Evolutionary conservation across 2,329 filamentous ascomycete species (phyloP), one percentile per base, ranked within the genome.

Genomic region (Aspergillus ibericus): DNA sequence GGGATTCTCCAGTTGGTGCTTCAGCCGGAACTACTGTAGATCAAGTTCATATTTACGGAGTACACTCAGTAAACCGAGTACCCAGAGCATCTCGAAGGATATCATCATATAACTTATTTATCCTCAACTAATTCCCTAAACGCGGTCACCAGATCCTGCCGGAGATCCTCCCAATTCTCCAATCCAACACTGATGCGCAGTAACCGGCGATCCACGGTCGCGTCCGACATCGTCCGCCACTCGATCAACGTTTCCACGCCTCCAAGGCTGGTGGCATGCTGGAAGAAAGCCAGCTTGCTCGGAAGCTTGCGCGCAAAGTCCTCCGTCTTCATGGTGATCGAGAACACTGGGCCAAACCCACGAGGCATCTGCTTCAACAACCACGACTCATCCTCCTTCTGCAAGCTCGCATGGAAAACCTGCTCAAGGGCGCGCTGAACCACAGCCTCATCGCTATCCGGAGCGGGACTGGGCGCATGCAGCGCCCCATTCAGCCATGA

Each of bases 241-340:
- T 99, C 95, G 67, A 99, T 93, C 79, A 98, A 77, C 70, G 91
- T 95, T 83, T 98, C 95, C 9, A 98, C 92, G 4, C 95, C 93
- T 2, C 95, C 95, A 27, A 98, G 77, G 74, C 91, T 96, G 2
- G 95, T 99, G 5, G 95, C 95, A 76, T 99, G 95, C 68, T 96
- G 91, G 80, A 98, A 98, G 46, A 96, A 82, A 2, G 81, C 72
- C 72, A 98, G 77, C 74, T 90, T 90, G 69, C 88, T 90, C 3
- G 95, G 95, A 63, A 99, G 76, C 29, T 79, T 75, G 64, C 82
- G 84, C 3, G 95, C 93, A 53, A 83, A 71, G 1, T 80, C 77
- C 60, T 83, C 80, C 2, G 82, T 78, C 68, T 84, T 84, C 78
- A 91, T 82, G 59, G 82, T 82, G 22, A 98, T 81, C 3, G 88